Base-by-base conservation (phyloP, 2,329 filamentous ascomycete species). In the Xylariaceae sp. region DNA sequence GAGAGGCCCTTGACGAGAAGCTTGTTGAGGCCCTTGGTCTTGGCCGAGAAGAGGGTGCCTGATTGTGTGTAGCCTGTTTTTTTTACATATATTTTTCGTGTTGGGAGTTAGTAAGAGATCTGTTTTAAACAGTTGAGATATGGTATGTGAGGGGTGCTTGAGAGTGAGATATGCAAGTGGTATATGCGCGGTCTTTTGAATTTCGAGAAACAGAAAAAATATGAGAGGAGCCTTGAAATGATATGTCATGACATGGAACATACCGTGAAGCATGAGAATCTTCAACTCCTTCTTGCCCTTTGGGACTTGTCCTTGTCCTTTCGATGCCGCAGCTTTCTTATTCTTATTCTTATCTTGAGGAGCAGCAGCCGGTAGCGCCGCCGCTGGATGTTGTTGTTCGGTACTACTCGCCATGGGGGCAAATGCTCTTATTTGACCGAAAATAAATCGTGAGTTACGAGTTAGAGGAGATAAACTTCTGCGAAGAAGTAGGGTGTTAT, bases 11-110 rank as follows among this genome's bases (percentile, higher is more conserved):
- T 95, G 44, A 70, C 63, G 41, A 96, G 74, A 38, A 82, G 70
- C 63, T 96, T 95, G 53, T 88, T 79, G 1, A 96, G 71, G 9
- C 87, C 87, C 61, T 88, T 85, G 31, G 87, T 94, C 68, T 96
- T 96, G 61, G 83, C 77, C 59, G 79, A 83, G 75, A 96, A 96
- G 47, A 88, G 70, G 3, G 81, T 64, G 3, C 89, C 88, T 18
- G 86, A 94, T 70, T 97, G 90, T 6, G 90, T 95, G 74, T 81
- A 96, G 63, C 90, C 85, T 81, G 14, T 24, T n/a, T 18, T 21
- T 9, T 12, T n/a, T n/a, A n/a, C n/a, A n/a, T n/a, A n/a, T 7
- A n/a, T 30, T 4, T 18, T 15, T 18, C 23, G 13, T 26, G 14
- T 35, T 9, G 15, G n/a, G 26, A 15, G 13, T 29, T 13, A 13